Base-by-base conservation (phyloP, 352 stramenopile genomes). In the Peronospora tabacina region DNA sequence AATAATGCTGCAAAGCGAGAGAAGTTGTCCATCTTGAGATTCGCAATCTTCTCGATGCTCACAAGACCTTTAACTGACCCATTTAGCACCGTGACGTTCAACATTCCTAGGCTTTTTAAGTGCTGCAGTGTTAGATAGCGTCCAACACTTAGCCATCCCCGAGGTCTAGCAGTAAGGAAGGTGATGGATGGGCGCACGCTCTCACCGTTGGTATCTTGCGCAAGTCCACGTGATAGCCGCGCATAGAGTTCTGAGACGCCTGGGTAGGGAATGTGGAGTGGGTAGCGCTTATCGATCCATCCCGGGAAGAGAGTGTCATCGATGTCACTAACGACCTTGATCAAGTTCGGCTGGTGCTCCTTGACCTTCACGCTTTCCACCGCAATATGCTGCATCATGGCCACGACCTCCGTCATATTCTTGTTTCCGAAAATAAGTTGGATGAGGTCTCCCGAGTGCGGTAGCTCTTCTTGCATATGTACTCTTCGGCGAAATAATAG, bases 271-370 rank as follows among this genome's bases (percentile, higher is more conserved):
- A 85, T 76, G 38, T 90, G 70, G n/a, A 85, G 63, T 8, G 79
- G 79, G 16, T 83, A 90, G 9, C 75, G 75, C 7, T 72, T 72
- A 41, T 90, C 79, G 11, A 90, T 44, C 79, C 79, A 90, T 26
- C 82, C 82, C 7, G 82, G 61, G 32, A 87, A 90, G 5, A 92
- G 58, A 20, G 82, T 92, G 55, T 92, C 82, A 35, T 92, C 82
- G 32, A 92, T 92, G 42, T 92, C 82, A 42, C 82, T 92, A n/a
- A 92, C 66, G 5, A 92, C 81, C 50, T 92, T 92, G 22, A 92
- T 50, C n/a, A 92, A 58, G 4, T 79, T 50, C 12, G 79, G 74
- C 30, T 66, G 52, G 15, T 73, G 44, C 10, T 70, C 35, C 28
- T 79, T 83, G 11, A 89, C 79, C 33, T 87, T 85, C 37, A 86